Evolutionary conservation across 2,329 filamentous ascomycete genomes (phyloP), one percentile per base, ranked within the genome.

Genomic region (Colletotrichum tanaceti): DNA sequence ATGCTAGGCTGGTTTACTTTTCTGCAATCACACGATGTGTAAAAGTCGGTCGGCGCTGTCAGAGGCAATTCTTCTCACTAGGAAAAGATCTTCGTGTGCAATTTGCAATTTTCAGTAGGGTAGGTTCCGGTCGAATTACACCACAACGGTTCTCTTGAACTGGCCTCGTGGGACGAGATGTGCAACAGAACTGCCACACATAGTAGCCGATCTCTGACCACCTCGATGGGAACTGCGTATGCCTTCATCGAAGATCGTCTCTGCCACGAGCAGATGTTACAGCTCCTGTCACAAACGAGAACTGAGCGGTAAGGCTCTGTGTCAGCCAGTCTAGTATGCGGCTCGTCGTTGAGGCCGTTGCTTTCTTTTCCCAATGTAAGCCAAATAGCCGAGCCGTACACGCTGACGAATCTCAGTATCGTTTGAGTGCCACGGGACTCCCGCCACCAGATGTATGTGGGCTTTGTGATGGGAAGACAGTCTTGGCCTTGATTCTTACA

Each of bases 291-390:
- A 65, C 14, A 44, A 59, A 59, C 35, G 62, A 69, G 16, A 49
- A 59, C 16, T 58, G 49, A 52, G 38, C 3, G 50, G 38, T 41
- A 18, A 35, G n/a, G 20, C 43, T n/a, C 16, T 24, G 7, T 20
- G n/a, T 38, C 41, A 28, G 49, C 18, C 20, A 4, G 39, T 47
- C 10, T 38, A 43, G 41, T 22, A 32, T 14, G 32, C 20, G 35
- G n/a, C 43, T 22, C 20, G 18, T 24, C 13, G 35, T 32, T 43
- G 20, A 14, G n/a, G 14, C 65, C 47, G n/a, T n/a, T 39, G 10
- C 5, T 61, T 69, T 44, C 62, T 65, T 61, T 66, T 69, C 50
- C 11, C 9, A n/a, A 39, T 5, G 22, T 14, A 20, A 52, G 46
- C 4, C 28, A 38, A 65, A 55, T 39, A 55, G 52, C 28, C 55